phyloP scores from a whole-genome alignment of 2,329 filamentous ascomycete species.

The Alternaria sp. region DNA sequence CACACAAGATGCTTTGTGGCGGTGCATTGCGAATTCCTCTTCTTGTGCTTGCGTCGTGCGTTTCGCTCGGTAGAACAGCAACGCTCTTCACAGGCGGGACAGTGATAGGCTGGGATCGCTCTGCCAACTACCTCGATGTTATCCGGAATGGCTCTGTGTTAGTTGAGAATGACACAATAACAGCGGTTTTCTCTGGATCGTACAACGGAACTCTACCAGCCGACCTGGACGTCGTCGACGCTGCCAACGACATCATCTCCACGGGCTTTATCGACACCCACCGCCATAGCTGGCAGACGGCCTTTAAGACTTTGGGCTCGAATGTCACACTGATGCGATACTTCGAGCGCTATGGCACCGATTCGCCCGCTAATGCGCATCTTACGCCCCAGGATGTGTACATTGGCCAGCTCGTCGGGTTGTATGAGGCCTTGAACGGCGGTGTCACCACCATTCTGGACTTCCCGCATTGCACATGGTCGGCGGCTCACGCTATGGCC shows the following conservation, averaged over 20 bases:
- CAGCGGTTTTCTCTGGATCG: conserved; percentile 9
- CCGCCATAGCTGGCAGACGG: conserved; percentile 60
- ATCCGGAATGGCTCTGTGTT: conserved; percentile 55
- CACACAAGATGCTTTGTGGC: conserved; percentile 3
- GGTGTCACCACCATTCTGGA: conserved; percentile 62
- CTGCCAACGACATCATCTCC: conserved; percentile 59
- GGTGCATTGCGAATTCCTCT: background rate
- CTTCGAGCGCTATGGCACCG: conserved; percentile 22
- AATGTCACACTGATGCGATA: conserved; percentile 54
- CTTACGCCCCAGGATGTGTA: conserved; percentile 35
- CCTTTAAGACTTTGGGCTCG: conserved; percentile 61
- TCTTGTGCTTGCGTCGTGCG: conserved; percentile 8
- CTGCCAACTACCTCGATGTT: conserved; percentile 46
- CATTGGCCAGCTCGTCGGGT: conserved; percentile 44
- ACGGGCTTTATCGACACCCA: conserved; percentile 67
- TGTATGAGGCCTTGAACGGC: conserved; percentile 60
- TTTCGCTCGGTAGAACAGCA: conserved; percentile 3
- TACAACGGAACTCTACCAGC: conserved; percentile 28
- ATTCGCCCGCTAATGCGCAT: conserved; percentile 1
- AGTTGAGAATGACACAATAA: conserved; percentile 52
- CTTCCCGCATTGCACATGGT: conserved; percentile 46
- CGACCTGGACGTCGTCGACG: conserved; percentile 53
- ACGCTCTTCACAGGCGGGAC: conserved; percentile 42
- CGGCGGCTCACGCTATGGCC: conserved; percentile 53
- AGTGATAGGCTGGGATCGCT: conserved; percentile 54